A percentile compares a stretch with the other conserved stretches of the same genome.
Conservation (phyloP, 192 early-diverging fungal genomes). For the Podila verticillata region DNA sequence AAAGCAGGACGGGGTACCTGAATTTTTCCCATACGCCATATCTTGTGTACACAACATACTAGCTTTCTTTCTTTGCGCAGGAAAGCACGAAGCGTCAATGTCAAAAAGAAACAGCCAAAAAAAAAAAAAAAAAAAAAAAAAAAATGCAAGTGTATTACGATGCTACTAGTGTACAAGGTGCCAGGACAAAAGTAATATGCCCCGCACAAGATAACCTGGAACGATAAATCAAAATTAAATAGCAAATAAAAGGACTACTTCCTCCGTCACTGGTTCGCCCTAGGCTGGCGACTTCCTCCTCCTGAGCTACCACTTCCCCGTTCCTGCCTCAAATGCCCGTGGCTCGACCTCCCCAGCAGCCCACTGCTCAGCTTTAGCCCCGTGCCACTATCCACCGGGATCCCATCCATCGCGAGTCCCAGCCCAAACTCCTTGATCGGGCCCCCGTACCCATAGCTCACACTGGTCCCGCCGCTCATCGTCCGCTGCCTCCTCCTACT, state of each 20-base stretch:
- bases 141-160: too few species aligned
- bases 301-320: neutral
- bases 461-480: constrained; percentile 21
- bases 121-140: too few species aligned
- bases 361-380: constrained; percentile 37
- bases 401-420: constrained; percentile 45
- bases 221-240: neutral
- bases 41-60: too few species aligned
- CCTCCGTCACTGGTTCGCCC: neutral
- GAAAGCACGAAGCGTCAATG: too few species aligned
- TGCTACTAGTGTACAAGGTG: too few species aligned
- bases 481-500: constrained; percentile 23
- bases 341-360: constrained; percentile 2
- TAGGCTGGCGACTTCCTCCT: constrained; percentile 2
- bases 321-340: neutral
- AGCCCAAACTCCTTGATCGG: constrained; percentile 32
- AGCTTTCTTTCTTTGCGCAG: too few species aligned
- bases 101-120: too few species aligned
- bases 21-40: too few species aligned
- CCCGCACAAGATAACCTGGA: too few species aligned
- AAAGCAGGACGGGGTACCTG: neutral
- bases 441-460: constrained; percentile 15
- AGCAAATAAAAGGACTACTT: neutral
- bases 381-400: constrained; percentile 30
- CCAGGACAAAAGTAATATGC: too few species aligned